A percentile compares a stretch with the other conserved stretches of the same genome.
These are phyloP conservation scores for Oryza coarctata DNA, from an alignment of 176 grass and related monocot genomes.

Conservation along the genomic window DNA sequence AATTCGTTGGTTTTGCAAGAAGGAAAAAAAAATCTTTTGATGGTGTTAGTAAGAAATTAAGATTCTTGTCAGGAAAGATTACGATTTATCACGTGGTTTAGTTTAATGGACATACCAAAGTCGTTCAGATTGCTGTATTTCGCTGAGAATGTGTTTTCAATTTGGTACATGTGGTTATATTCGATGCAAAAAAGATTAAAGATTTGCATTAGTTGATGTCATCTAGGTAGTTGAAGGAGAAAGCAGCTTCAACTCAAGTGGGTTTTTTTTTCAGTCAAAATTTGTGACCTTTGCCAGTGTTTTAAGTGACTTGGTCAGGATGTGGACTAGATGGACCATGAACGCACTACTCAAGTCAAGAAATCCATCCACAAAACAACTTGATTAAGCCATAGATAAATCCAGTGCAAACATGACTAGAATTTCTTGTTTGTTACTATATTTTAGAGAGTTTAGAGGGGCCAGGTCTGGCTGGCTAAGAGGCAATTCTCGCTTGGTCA, in stretches of 20 bases:
- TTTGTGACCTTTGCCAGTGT: neutral
- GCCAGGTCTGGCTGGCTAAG: neutral
- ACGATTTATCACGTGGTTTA: neutral
- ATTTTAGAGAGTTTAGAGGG: neutral
- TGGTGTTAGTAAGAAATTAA: neutral
- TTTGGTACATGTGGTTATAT: neutral
- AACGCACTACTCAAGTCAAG: neutral
- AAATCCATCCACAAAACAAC: neutral
- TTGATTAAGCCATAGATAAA: neutral
- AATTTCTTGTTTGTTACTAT: neutral
- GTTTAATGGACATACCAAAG: neutral
- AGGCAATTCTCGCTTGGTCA: neutral
- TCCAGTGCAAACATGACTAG: neutral
- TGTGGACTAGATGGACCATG: neutral
- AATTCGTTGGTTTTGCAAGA: neutral
- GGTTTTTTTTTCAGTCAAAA: constrained; percentile 1
- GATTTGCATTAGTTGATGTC: neutral
- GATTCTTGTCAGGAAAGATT: neutral
- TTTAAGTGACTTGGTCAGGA: constrained; percentile 9
- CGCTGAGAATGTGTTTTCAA: neutral
- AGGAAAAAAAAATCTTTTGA: neutral
- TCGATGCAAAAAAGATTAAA: neutral
- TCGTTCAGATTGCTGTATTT: too few species aligned
- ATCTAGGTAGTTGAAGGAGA: neutral
- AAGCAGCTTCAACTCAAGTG: neutral